Conservation (phyloP, 352 stramenopile genomes). For the Blastocystis sp. region DNA sequence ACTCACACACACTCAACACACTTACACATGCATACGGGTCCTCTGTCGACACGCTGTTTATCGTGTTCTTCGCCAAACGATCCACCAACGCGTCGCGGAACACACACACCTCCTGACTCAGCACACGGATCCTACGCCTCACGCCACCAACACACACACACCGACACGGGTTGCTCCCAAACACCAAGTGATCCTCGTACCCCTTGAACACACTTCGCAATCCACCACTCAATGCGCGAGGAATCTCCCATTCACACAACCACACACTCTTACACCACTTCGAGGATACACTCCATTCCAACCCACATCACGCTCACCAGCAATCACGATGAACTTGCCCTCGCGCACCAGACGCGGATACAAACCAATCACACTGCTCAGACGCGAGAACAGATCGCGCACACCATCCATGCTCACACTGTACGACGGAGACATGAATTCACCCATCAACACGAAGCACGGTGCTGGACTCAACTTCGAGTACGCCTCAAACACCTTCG, state of each 20-base stretch:
- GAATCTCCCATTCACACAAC: not conserved
- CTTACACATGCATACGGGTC: not conserved
- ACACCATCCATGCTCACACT: not conserved
- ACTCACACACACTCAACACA: not conserved
- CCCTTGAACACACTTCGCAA: not conserved
- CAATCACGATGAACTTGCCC: not conserved
- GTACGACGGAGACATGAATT: slow-evolving; percentile 18
- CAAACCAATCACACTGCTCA: not conserved
- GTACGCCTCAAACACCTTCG: not conserved
- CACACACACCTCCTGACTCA: slow-evolving; percentile 21
- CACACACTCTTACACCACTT: not conserved
- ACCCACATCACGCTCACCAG: not conserved
- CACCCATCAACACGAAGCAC: not conserved
- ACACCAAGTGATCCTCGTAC: no score
- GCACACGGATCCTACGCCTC: not conserved
- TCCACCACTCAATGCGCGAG: no score
- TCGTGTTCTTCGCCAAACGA: not conserved
- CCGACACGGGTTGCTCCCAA: not conserved
- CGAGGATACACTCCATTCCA: not conserved
- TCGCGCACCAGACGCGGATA: not conserved
- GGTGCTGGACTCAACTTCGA: not conserved
- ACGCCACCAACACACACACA: not conserved
- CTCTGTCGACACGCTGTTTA: not conserved
- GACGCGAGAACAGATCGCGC: not conserved
- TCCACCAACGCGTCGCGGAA: not conserved